These are phyloP conservation scores for Tetradesmus lagerheimii DNA, from an alignment of 139 green algal species.

Conservation along the genomic window DNA sequence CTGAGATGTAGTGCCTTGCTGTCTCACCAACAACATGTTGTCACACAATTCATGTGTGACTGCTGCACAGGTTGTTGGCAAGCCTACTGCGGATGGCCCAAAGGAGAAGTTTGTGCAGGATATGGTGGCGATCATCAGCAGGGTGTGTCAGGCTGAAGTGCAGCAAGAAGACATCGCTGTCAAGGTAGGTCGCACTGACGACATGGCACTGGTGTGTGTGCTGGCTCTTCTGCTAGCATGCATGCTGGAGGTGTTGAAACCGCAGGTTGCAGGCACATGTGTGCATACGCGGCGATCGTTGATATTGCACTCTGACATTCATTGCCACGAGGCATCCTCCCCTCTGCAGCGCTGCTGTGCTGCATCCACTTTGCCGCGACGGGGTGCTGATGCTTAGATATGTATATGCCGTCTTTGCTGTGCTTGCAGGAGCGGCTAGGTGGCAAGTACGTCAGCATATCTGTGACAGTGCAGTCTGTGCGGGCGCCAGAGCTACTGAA, in stretches of 20 bases:
- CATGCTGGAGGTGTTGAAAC: no score
- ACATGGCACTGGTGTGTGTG: no score
- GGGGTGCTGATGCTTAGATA: background rate
- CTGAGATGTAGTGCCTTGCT: background rate
- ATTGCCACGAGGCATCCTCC: no score
- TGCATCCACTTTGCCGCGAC: background rate
- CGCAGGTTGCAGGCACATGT: no score
- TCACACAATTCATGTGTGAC: no score
- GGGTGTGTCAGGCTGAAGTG: constrained; percentile 47
- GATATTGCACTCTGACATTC: no score
- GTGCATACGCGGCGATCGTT: no score
- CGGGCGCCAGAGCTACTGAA: constrained; percentile 13
- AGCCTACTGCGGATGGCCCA: background rate
- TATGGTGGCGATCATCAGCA: constrained; percentile 32
- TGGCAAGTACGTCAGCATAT: constrained; percentile 68
- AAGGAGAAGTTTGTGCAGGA: constrained; percentile 34
- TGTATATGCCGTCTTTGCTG: no score
- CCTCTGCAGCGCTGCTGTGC: constrained; percentile 30
- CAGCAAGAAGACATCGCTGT: constrained; percentile 26
- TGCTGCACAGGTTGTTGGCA: constrained; percentile 11
- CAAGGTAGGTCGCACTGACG: background rate
- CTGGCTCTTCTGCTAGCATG: no score
- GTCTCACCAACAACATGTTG: background rate
- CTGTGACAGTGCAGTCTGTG: constrained; percentile 29
- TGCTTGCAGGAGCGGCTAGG: constrained; percentile 58